Percentiles rank a stretch among this genome's conserved stretches.
Evolutionary conservation across 305 asterid genomes (phyloP).

Genomic region (Fraxinus sp.): DNA sequence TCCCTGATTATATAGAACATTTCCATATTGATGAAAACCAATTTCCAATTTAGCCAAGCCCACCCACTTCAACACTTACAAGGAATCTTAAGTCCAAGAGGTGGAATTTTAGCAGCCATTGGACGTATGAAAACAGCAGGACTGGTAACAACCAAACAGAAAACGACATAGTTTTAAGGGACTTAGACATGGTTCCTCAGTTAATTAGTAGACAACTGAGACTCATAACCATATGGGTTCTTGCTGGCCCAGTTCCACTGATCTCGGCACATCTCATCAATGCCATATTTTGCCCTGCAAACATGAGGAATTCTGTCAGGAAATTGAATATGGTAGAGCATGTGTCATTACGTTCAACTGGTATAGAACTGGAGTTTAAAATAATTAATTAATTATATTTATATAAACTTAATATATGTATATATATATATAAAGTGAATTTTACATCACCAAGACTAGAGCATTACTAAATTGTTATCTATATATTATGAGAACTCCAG

Average conservation of each 20-base stretch:
- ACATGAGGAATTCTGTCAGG: neutral
- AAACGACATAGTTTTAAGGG: neutral
- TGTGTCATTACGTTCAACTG: neutral
- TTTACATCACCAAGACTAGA: neutral
- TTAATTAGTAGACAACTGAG: neutral
- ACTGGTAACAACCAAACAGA: neutral
- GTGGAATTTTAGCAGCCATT: neutral
- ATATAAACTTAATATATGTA: neutral
- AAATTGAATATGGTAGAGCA: neutral
- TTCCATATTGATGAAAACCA: neutral
- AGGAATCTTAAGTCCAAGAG: neutral
- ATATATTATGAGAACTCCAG: neutral
- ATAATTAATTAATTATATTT: neutral
- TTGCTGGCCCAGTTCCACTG: conserved; percentile 93
- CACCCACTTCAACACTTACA: neutral
- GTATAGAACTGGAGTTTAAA: neutral
- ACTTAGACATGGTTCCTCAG: neutral
- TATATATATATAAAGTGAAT: neutral
- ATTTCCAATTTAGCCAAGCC: neutral
- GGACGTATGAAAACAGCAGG: neutral
- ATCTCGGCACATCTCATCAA: conserved; percentile 73
- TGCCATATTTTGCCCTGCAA: conserved; percentile 66
- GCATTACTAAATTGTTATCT: neutral
- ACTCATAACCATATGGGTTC: conserved; percentile 74
- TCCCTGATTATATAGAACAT: neutral